Conservation (phyloP, 202 grass and related monocot species). For the Carex arenaria region DNA sequence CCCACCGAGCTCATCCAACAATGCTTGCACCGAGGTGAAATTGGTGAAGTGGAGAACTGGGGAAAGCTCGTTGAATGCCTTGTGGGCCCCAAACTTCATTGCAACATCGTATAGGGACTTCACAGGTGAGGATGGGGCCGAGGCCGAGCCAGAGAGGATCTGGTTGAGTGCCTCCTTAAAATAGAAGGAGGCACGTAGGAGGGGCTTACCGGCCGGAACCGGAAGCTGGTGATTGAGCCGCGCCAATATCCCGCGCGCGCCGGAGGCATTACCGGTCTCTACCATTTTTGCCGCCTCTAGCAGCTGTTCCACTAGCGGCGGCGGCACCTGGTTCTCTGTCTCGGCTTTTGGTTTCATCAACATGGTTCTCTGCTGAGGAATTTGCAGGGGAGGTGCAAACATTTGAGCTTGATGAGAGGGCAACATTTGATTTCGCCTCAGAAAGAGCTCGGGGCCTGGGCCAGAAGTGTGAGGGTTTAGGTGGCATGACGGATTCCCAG, state of each 20-base stretch:
- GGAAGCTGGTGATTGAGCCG: constrained; percentile 98
- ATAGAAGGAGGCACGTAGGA: constrained; percentile 82
- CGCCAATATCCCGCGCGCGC: constrained; percentile 97
- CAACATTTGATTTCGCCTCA: constrained; percentile 16
- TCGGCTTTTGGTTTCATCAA: constrained; percentile 45
- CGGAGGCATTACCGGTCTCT: constrained; percentile 65
- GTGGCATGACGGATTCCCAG: constrained; percentile 19
- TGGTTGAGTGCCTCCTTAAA: constrained; percentile 81
- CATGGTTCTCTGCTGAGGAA: constrained; percentile 5
- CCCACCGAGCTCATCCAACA: constrained; percentile 56
- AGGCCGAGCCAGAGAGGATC: constrained; percentile 36
- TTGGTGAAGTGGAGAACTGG: constrained; percentile 80
- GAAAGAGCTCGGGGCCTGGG: constrained; percentile 22
- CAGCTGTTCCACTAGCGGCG: constrained; percentile 53
- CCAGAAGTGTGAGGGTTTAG: not conserved
- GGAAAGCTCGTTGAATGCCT: constrained; percentile 71
- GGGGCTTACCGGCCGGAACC: constrained; percentile 60
- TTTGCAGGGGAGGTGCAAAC: constrained; percentile 1
- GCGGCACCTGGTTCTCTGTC: constrained; percentile 31
- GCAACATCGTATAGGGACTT: constrained; percentile 51
- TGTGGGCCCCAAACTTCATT: constrained; percentile 73
- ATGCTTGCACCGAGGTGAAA: constrained; percentile 69
- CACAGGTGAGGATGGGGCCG: not conserved
- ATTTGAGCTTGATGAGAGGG: not conserved
- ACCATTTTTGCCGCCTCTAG: constrained; percentile 60